These are phyloP conservation scores for Lepiota brunneoincarnata DNA, from an alignment of 768 basidiomycete genomes.

Conservation along the genomic window DNA sequence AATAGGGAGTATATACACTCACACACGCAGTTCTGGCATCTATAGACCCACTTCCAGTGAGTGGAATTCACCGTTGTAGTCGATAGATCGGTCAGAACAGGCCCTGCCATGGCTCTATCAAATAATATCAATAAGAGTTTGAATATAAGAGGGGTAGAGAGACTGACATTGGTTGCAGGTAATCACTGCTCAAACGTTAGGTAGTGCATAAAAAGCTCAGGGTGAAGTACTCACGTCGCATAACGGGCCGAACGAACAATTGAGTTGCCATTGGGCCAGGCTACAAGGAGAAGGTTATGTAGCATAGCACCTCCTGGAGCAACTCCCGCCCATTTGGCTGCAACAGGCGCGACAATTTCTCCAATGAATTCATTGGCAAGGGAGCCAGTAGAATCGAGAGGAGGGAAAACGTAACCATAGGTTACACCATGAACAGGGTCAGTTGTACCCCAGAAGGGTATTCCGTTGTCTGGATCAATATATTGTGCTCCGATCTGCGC, in stretches of 20 bases:
- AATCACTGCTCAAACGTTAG: slow-evolving; percentile 32
- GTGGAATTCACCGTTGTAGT: slow-evolving; percentile 52
- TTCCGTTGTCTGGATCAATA: slow-evolving; percentile 53
- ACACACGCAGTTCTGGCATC: slow-evolving; percentile 67
- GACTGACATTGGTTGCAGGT: slow-evolving; percentile 48
- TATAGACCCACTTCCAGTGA: slow-evolving; percentile 67
- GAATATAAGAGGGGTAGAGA: not conserved
- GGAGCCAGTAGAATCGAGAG: slow-evolving; percentile 34
- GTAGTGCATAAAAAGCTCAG: not conserved
- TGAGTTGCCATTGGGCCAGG: slow-evolving; percentile 54
- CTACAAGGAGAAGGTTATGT: slow-evolving; percentile 53
- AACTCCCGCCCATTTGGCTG: slow-evolving; percentile 53
- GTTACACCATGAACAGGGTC: slow-evolving; percentile 40
- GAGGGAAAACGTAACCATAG: slow-evolving; percentile 54
- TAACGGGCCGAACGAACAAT: slow-evolving; percentile 53
- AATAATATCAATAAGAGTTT: not conserved
- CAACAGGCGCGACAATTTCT: slow-evolving; percentile 56
- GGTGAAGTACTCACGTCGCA: slow-evolving; percentile 42
- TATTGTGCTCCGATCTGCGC: slow-evolving; percentile 21
- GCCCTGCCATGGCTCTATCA: slow-evolving; percentile 43
- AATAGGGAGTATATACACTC: slow-evolving; percentile 19
- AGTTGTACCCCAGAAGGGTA: slow-evolving; percentile 45
- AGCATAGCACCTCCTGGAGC: slow-evolving; percentile 55
- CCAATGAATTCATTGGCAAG: slow-evolving; percentile 57
- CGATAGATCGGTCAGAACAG: slow-evolving; percentile 49